Conservation (phyloP, 805 yeast genomes). For the Cyberlindnera bimundalis region DNA sequence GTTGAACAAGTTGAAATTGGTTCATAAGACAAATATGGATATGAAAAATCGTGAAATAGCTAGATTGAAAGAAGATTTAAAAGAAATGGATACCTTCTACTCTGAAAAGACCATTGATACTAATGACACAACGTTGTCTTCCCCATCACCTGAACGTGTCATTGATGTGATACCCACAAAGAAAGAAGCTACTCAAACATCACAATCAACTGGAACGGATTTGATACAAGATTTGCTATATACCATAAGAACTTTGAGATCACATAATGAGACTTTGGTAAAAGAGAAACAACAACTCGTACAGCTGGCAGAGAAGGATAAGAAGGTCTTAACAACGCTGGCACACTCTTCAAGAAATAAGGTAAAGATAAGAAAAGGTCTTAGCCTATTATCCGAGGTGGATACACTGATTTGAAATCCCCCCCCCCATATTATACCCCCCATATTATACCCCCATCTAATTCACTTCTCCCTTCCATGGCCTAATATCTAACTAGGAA, state of each 20-base stretch:
- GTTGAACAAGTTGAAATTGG: constrained; percentile 12
- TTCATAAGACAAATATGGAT: constrained; percentile 15
- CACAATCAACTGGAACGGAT: constrained; percentile 12
- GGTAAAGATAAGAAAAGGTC: constrained; percentile 21
- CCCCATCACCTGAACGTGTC: no score
- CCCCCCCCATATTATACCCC: neutral
- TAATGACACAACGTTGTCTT: constrained; percentile 6
- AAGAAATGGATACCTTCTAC: constrained; percentile 12
- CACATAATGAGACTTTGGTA: constrained; percentile 14
- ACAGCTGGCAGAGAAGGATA: constrained; percentile 14
- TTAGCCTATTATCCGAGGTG: constrained; percentile 19
- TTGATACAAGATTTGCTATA: constrained; percentile 19
- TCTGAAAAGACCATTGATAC: constrained; percentile 1
- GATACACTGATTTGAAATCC: constrained; percentile 20
- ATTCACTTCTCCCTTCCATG: no score
- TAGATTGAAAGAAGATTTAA: constrained; percentile 12
- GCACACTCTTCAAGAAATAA: constrained; percentile 15
- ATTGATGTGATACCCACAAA: no score
- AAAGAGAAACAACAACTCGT: constrained; percentile 14
- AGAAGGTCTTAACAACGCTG: constrained; percentile 18
- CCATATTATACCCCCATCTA: neutral
- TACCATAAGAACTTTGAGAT: constrained; percentile 21
- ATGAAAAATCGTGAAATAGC: constrained; percentile 15
- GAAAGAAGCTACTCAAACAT: no score
- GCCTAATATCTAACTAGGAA: no score